These are phyloP conservation scores for Gaeumannomyces tritici DNA, from an alignment of 2,329 filamentous ascomycete species.

Conservation along the genomic window DNA sequence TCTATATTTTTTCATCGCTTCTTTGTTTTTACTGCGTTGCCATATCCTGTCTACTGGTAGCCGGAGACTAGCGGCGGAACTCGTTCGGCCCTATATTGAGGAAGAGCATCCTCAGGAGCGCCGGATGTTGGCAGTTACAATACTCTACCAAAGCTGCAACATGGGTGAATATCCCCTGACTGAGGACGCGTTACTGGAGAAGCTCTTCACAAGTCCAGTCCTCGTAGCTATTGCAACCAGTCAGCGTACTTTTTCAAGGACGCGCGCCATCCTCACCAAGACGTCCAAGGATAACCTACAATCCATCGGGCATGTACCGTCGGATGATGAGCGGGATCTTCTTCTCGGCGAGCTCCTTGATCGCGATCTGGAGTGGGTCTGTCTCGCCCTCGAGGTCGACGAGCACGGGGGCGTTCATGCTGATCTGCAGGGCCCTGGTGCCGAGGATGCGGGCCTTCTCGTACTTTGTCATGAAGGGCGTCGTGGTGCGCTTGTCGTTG, in stretches of 20 bases:
- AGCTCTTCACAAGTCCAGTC: conserved; percentile 99
- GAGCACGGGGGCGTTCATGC: conserved; percentile 94
- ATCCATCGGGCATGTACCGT: conserved; percentile 93
- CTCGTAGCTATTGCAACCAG: conserved; percentile 66
- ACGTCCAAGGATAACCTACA: conserved; percentile 45
- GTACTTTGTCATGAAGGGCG: conserved; percentile 99
- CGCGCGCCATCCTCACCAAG: not conserved
- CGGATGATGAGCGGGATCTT: conserved; percentile 95
- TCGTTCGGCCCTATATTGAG: not conserved
- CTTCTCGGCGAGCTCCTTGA: conserved; percentile 96
- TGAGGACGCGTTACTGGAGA: conserved; percentile 40
- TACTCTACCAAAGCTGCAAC: not conserved
- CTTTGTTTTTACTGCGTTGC: not conserved
- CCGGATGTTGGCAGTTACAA: not conserved
- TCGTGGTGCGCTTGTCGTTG: conserved; percentile 80
- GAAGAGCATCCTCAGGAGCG: not conserved
- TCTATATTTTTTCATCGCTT: not conserved
- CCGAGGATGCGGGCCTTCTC: conserved; percentile 89
- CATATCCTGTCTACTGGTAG: not conserved
- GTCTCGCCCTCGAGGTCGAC: conserved; percentile 97
- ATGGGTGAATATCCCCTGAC: not conserved
- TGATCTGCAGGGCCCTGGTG: conserved; percentile 89
- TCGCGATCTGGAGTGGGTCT: conserved; percentile 91
- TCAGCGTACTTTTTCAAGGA: not conserved
- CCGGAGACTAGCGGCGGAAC: too few species aligned